Evolutionary conservation across 2,329 filamentous ascomycete genomes (phyloP), one percentile per base, ranked within the genome.

Genomic region (Talaromyces marneffei): DNA sequence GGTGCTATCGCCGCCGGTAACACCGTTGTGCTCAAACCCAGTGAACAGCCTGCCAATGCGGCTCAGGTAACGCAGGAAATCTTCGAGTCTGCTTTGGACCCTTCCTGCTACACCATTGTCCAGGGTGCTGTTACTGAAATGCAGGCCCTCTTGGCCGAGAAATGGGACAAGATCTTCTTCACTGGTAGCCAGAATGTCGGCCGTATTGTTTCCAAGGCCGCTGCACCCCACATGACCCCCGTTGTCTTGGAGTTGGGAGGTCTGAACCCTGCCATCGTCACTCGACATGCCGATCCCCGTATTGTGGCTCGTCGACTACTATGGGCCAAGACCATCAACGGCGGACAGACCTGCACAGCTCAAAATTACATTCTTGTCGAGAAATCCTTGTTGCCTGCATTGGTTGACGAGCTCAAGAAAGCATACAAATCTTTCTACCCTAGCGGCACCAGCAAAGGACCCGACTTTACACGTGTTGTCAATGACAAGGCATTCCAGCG

Each of bases 101-200:
- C 86, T 1, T 84, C 85, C 16, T 87, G 87, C 67, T 97, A 91
- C 76, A 79, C 81, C 37, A 84, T 91, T 62, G 81, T 97, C 66
- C 94, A 97, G 73, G 94, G 94, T 63, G 87, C 80, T 29, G 78
- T 96, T 20, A 82, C 87, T 3, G 91, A 96, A 80, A 92, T 89
- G 3, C 91, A 89, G 50, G 87, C 86, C 12, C 79, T 97, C 48
- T 83, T 99, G 35, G 86, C 93, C 62, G 85, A 92, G 79, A 93
- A 93, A 75, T 99, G 92, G 88, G 92, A 95, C 79, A 97, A 97
- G 83, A 95, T 99, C 70, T 92, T 94, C 80, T 99, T 96, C 79
- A 99, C 94, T 0, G 94, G 94, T 59, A 87, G 86, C 69, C 83
- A 83, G 57, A 79, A 73, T 29, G 91, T 97, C 18, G 94, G 90